A percentile compares a stretch with the other conserved stretches of the same genome.
Conservation (phyloP, 2,329 filamentous ascomycete species). For the Chrysosporium keratinophilum region DNA sequence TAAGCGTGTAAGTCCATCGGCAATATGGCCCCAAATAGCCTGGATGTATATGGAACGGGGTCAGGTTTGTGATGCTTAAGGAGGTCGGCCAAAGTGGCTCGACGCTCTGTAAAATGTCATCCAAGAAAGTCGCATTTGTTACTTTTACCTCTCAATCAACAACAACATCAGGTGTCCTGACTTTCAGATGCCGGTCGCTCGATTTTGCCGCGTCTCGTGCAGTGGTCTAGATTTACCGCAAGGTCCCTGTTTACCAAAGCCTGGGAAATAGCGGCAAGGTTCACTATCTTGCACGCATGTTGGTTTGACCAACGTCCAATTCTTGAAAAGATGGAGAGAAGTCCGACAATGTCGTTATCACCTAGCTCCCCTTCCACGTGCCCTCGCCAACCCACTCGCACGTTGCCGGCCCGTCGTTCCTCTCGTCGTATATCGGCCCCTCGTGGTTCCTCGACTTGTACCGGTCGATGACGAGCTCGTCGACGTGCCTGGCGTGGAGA, state of each 20-base stretch:
- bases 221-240: not conserved
- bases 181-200: no score
- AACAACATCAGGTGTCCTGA: no score
- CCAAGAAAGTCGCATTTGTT: no score
- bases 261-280: not conserved
- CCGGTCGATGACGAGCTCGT: constrained; percentile 20
- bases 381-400: constrained; percentile 25
- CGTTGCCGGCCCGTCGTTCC: constrained; percentile 27
- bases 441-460: constrained; percentile 20
- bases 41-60: no score
- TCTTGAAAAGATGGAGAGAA: not conserved
- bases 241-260: not conserved
- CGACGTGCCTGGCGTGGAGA: constrained; percentile 21
- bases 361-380: not conserved
- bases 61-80: no score
- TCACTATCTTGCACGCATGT: not conserved
- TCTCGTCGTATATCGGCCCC: constrained; percentile 31
- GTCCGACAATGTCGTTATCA: not conserved
- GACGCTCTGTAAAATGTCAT: no score
- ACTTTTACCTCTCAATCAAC: no score
- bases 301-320: not conserved
- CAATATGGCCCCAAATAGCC: no score
- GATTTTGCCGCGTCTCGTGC: no score
- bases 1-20: no score
- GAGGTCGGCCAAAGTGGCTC: no score